These are phyloP conservation scores for Erodium trifolium DNA, from an alignment of 441 rosid genomes.

Conservation along the genomic window DNA sequence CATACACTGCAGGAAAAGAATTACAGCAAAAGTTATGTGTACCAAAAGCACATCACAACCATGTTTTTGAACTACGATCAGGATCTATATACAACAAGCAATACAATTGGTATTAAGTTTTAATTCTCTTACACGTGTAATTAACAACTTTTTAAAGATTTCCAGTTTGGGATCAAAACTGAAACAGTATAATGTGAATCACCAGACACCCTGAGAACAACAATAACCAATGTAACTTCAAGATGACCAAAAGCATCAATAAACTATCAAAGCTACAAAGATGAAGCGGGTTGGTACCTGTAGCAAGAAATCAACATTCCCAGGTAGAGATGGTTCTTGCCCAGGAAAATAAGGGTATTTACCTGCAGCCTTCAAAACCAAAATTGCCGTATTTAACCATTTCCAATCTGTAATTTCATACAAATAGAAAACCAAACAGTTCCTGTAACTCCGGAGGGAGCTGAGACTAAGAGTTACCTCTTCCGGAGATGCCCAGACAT, in stretches of 20 bases:
- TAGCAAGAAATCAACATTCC: conserved; percentile 72
- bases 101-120: too few relatives aligned
- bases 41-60: not conserved
- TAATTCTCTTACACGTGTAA: too few relatives aligned
- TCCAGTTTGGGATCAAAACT: not conserved
- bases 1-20: conserved; percentile 47
- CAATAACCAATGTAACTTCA: not conserved
- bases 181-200: not conserved
- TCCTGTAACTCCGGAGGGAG: not conserved
- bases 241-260: not conserved
- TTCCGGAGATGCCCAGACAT: conserved; percentile 85
- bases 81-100: not conserved
- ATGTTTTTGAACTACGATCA: not conserved
- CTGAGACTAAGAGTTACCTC: conserved; percentile 36
- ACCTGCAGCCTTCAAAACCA: conserved; percentile 46
- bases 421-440: not conserved
- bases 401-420: not conserved
- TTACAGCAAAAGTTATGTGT: not conserved
- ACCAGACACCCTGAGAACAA: not conserved
- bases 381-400: not conserved
- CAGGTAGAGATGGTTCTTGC: conserved; percentile 73
- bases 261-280: not conserved
- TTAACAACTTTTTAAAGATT: not conserved
- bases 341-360: conserved; percentile 80
- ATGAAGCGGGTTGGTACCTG: conserved; percentile 36